These are phyloP conservation scores for Lepiota brunneoincarnata DNA, from an alignment of 768 basidiomycete species.

Conservation along the genomic window DNA sequence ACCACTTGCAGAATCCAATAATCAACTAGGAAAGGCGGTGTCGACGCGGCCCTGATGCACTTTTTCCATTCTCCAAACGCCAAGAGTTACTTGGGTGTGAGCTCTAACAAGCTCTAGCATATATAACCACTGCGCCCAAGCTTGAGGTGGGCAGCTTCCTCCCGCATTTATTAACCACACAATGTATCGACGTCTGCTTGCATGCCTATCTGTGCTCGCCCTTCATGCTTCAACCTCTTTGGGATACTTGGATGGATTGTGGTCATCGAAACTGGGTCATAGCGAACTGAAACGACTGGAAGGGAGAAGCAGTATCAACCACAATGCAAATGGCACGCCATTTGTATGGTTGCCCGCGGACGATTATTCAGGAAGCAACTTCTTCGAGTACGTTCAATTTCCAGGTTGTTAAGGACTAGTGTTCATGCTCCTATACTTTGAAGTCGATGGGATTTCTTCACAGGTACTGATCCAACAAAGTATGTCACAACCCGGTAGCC, in stretches of 20 bases:
- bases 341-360: conserved; percentile 12
- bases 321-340: conserved; percentile 12
- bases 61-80: not conserved
- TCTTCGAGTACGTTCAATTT: conserved; percentile 11
- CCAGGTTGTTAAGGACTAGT: not conserved
- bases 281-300: not conserved
- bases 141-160: not conserved
- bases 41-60: not conserved
- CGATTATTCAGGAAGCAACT: conserved; percentile 8
- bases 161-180: not conserved
- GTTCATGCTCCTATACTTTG: conserved; percentile 11
- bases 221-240: not conserved
- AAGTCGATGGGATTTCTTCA: conserved; percentile 62
- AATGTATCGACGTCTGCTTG: not conserved
- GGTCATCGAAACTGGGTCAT: not conserved
- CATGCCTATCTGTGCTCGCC: not conserved
- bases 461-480: conserved; percentile 65
- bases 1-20: not conserved
- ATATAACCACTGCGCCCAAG: not conserved
- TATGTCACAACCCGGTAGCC: conserved; percentile 24
- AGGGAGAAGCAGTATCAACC: not conserved
- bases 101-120: not conserved
- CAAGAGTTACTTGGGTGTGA: not conserved
- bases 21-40: not conserved
- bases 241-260: not conserved